Base-by-base conservation (phyloP, 1,284 basidiomycete species). In the Malassezia restricta region DNA sequence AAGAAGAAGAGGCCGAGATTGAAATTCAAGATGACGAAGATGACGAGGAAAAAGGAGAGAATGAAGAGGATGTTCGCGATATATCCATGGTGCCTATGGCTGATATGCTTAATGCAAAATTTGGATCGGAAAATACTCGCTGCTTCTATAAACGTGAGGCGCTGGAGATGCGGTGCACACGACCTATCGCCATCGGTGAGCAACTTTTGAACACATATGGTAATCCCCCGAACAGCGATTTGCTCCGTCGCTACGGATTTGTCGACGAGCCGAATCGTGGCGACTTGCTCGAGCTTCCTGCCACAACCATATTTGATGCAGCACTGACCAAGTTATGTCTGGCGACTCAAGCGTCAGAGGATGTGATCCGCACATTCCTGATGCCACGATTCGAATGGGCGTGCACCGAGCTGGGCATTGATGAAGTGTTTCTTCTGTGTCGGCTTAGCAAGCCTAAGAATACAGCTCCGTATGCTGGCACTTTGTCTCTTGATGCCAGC, bases 11-110 rank as follows among this genome's bases (percentile, higher is more conserved):
- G 9, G 64, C 74, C 35, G 64, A 49, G 8, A 64, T 74, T 11
- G 55, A 55, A 7, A 60, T 54, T 1, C 54, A 57, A 0, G 61
- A 63, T 2, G 64, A 61, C 0, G 54, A 59, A 3, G 58, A 62
- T 12, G 56, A 62, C 32, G 53, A 57, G 0, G 56, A 58, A 30
- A 61, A 60, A 3, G 64, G 63, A 29, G 47, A 57, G 14, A 47
- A 60, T 0, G 65, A 66, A 17, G 65, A 62, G 28, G 58, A 64
- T 17, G 76, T 82, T 1, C 77, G 80, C 1, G 82, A 87, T 59
- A 83, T 89, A 8, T 83, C 86, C 0, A 94, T 98, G 90, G 86
- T 96, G 1, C 92, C 92, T 0, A 84, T 98, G 78, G 94, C 92
- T 1, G 92, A 96, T 74, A 83, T 96, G 78, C 78, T 76, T 33